Percentiles rank a stretch among this genome's conserved stretches.
phyloP scores from a whole-genome alignment of 2,329 filamentous ascomycete species.

The Phyllosticta paracitricarpa region DNA sequence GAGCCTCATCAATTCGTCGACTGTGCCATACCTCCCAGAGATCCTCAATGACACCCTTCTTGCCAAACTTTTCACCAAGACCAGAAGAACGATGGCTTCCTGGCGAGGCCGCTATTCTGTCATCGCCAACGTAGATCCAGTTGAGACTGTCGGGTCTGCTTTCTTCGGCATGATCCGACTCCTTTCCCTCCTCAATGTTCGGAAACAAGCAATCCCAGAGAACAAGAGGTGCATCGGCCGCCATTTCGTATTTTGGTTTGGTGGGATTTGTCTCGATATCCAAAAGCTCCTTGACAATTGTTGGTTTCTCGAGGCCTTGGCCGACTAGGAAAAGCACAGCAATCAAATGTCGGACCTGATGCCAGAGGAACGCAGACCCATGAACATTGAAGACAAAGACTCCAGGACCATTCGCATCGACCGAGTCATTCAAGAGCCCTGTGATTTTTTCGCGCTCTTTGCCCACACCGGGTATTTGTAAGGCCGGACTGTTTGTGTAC shows the following conservation, averaged over 20 bases:
- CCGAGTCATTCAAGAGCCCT: conserved; percentile 12
- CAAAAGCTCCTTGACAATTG: conserved; percentile 63
- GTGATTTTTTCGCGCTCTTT: conserved; percentile 1
- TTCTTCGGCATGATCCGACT: conserved; percentile 26
- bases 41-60: conserved; percentile 34
- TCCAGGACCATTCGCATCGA: conserved; percentile 36
- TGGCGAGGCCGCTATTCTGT: conserved; percentile 40
- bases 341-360: conserved; percentile 95
- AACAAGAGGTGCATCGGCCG: conserved; percentile 78
- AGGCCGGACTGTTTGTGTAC: background rate
- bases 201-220: conserved; percentile 95
- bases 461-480: conserved; percentile 15
- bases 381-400: conserved; percentile 83
- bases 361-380: conserved; percentile 92
- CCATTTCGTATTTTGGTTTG: conserved; percentile 85
- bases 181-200: conserved; percentile 26
- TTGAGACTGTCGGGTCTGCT: conserved; percentile 47
- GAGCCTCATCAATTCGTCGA: conserved; percentile 79
- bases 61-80: conserved; percentile 26
- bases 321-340: conserved; percentile 84
- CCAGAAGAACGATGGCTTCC: conserved; percentile 14
- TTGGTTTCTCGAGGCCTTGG: conserved; percentile 71
- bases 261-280: conserved; percentile 61
- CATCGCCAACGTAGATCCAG: conserved; percentile 74
- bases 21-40: conserved; percentile 78